These are phyloP conservation scores for Plasmodium chabaudi DNA, from an alignment of 169 alveolate genomes.

Conservation along the genomic window DNA sequence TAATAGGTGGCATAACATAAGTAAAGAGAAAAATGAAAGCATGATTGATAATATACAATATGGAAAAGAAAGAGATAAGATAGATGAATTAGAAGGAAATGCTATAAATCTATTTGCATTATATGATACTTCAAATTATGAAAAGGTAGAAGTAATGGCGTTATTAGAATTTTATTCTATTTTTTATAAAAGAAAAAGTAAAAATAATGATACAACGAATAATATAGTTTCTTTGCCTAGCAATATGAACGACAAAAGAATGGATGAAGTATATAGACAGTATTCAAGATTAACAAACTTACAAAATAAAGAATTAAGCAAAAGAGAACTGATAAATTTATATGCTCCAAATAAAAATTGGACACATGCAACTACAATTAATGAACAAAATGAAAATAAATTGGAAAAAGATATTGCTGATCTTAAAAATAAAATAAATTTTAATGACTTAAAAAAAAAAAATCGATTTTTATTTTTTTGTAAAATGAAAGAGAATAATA, in stretches of 20 bases:
- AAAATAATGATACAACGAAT: not conserved
- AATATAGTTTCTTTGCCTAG: not conserved
- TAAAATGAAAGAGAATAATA: constrained; percentile 44
- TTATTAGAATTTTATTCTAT: constrained; percentile 25
- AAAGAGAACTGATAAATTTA: constrained; percentile 44
- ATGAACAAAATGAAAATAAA: constrained; percentile 1
- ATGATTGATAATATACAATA: too few relatives aligned
- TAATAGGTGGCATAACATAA: too few relatives aligned
- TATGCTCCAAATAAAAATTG: constrained; percentile 65
- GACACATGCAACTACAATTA: constrained; percentile 17
- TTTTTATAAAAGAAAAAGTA: not conserved
- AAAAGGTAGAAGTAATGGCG: not conserved
- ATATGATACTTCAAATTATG: constrained; percentile 4
- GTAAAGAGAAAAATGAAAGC: too few relatives aligned
- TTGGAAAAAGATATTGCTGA: constrained; percentile 30
- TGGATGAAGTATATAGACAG: constrained; percentile 22
- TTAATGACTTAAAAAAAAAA: constrained; percentile 72
- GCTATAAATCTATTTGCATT: not conserved
- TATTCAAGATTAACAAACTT: constrained; percentile 37
- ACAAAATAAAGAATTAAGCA: constrained; percentile 6
- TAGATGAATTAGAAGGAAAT: too few relatives aligned
- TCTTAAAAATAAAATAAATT: constrained; percentile 40
- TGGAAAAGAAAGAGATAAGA: too few relatives aligned
- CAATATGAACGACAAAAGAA: not conserved
- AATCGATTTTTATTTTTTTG: constrained; percentile 68